phyloP scores from a whole-genome alignment of 306 rosid species.

The Quercus parvula region DNA sequence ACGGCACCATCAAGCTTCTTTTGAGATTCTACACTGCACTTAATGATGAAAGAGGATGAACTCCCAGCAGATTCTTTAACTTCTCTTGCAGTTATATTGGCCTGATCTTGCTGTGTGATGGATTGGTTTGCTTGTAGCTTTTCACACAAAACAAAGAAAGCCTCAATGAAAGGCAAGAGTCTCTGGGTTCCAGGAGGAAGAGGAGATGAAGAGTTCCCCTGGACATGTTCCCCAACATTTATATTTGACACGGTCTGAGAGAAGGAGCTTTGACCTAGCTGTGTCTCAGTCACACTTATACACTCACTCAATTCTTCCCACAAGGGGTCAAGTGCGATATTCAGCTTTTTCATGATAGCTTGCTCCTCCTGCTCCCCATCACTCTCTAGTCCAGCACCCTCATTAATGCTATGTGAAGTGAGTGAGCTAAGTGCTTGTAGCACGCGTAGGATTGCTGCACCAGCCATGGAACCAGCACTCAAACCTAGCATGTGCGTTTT shows the following conservation, averaged over 20 bases:
- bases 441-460: conserved; percentile 92
- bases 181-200: conserved; percentile 98
- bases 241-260: conserved; percentile 51
- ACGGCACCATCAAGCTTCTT: conserved; percentile 70
- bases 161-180: conserved; percentile 92
- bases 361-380: conserved; percentile 73
- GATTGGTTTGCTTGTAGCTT: conserved; percentile 80
- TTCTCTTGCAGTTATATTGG: conserved; percentile 77
- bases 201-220: conserved; percentile 81
- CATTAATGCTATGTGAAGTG: conserved; percentile 42
- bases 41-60: conserved; percentile 42
- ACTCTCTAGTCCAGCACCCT: conserved; percentile 41
- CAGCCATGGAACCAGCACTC: conserved; percentile 98
- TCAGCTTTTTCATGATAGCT: conserved; percentile 78
- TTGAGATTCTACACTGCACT: conserved; percentile 55
- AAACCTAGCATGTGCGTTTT: conserved; percentile 91
- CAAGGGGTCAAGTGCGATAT: conserved; percentile 83
- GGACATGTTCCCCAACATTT: conserved; percentile 68
- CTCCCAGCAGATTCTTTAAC: conserved; percentile 82
- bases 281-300: conserved; percentile 87
- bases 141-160: conserved; percentile 96
- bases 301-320: conserved; percentile 96
- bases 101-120: conserved; percentile 60
- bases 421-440: conserved; percentile 85
- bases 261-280: conserved; percentile 70